These are phyloP conservation scores for Raphanus hybrid DNA, from an alignment of 441 rosid species.

Conservation along the genomic window DNA sequence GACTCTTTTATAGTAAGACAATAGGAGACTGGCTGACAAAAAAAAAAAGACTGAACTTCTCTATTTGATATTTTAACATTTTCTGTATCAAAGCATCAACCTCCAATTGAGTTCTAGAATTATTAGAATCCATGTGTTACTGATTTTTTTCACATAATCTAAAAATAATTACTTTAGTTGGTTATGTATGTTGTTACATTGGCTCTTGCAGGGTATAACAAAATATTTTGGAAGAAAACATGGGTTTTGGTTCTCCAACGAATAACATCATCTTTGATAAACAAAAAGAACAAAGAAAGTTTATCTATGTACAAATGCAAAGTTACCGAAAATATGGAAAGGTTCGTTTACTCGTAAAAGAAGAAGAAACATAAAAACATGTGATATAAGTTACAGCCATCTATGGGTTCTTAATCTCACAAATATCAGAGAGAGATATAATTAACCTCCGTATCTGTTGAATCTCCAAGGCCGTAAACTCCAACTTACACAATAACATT, in stretches of 20 bases:
- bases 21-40: neutral
- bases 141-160: neutral
- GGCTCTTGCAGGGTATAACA: neutral
- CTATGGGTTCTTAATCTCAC: constrained; percentile 13
- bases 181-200: neutral
- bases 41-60: no score
- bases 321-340: constrained; percentile 10
- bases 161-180: neutral
- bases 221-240: constrained; percentile 14
- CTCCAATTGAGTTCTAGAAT: neutral
- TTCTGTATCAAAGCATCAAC: neutral
- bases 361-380: constrained; percentile 16
- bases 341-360: neutral
- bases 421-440: constrained; percentile 15
- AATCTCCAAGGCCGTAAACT: constrained; percentile 11
- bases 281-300: constrained; percentile 15
- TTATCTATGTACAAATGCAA: constrained; percentile 35
- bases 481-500: neutral
- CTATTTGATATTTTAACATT: no score
- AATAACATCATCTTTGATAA: constrained; percentile 13
- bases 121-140: neutral
- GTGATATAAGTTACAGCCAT: no score
- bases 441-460: constrained; percentile 6
- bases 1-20: neutral
- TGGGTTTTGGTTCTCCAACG: neutral